Conservation (phyloP, 345 rosid genomes). For the Isatis tinctoria region DNA sequence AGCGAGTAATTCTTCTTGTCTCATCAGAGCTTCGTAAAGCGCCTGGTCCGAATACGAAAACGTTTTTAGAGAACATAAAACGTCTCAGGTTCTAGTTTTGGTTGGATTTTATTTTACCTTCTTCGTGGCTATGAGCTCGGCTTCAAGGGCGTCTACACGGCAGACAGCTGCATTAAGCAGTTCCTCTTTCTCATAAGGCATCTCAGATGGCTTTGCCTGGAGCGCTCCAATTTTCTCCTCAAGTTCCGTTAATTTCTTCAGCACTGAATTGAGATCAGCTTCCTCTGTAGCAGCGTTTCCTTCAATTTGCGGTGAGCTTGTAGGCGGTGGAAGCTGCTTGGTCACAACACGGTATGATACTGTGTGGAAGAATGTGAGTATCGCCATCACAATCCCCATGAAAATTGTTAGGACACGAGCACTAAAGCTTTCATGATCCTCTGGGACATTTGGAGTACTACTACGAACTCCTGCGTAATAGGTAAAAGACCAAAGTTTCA, state of each 20-base stretch:
- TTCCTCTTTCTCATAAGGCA: conserved; percentile 98
- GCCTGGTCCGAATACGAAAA: conserved; percentile 47
- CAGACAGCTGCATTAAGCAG: conserved; percentile 94
- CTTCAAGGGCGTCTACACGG: conserved; percentile 97
- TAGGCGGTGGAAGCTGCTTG: conserved; percentile 42
- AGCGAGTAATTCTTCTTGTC: conserved; percentile 93
- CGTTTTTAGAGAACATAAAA: background rate
- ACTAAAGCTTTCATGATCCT: conserved; percentile 51
- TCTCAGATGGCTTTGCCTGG: conserved; percentile 84
- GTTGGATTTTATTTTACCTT: conserved; percentile 48
- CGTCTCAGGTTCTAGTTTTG: background rate
- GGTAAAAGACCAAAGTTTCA: conserved; percentile 21
- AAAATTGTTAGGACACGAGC: conserved; percentile 43
- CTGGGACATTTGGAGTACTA: conserved; percentile 37
- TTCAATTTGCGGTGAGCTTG: conserved; percentile 27
- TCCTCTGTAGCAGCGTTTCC: conserved; percentile 37
- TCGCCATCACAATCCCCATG: conserved; percentile 61
- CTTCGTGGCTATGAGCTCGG: conserved; percentile 96
- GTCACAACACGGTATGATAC: conserved; percentile 39
- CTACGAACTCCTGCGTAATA: conserved; percentile 39
- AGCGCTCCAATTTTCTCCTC: conserved; percentile 87
- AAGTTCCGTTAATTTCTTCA: conserved; percentile 77
- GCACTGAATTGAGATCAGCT: conserved; percentile 59
- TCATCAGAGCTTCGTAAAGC: conserved; percentile 86
- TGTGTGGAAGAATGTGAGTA: conserved; percentile 51